Evolutionary conservation across 2,329 filamentous ascomycete species (phyloP).

Genomic region (Epichloe bromicola): DNA sequence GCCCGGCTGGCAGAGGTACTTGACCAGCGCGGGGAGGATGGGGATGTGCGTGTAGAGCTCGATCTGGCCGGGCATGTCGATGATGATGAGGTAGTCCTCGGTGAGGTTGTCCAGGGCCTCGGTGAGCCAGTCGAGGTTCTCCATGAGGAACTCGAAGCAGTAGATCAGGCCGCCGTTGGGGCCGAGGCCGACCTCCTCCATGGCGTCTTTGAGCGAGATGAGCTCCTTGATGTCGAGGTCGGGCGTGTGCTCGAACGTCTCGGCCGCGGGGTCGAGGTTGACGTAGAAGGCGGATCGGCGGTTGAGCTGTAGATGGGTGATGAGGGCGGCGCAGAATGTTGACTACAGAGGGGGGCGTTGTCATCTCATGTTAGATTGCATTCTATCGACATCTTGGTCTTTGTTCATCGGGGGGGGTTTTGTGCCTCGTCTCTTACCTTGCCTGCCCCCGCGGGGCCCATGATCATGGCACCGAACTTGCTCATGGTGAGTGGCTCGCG

Average conservation of each 20-base stretch:
- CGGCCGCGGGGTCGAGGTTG: slow-evolving; percentile 93
- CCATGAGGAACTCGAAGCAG: slow-evolving; percentile 91
- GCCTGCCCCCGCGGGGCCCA: slow-evolving; percentile 86
- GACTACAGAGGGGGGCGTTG: slow-evolving; percentile 36
- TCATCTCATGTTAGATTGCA: neutral
- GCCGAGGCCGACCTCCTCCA: slow-evolving; percentile 85
- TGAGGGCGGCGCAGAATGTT: slow-evolving; percentile 87
- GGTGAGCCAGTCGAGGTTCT: slow-evolving; percentile 85
- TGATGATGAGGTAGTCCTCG: slow-evolving; percentile 92
- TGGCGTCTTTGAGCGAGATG: slow-evolving; percentile 86
- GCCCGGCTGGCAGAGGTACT: slow-evolving; percentile 65
- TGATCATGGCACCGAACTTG: slow-evolving; percentile 88
- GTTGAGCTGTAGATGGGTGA: slow-evolving; percentile 82
- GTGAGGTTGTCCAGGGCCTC: slow-evolving; percentile 74
- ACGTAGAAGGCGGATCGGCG: slow-evolving; percentile 94
- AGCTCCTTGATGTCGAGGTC: slow-evolving; percentile 94
- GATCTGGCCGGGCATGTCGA: slow-evolving; percentile 98
- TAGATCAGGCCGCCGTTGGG: slow-evolving; percentile 91
- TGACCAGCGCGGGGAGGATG: slow-evolving; percentile 72
- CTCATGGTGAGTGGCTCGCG: slow-evolving; percentile 46
- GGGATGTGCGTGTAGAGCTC: slow-evolving; percentile 97
- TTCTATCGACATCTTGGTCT: neutral
- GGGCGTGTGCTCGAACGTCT: slow-evolving; percentile 80
- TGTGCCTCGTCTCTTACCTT: slow-evolving; percentile 44
- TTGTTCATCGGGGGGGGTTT: neutral